A percentile compares a stretch with the other conserved stretches of the same genome.
phyloP scores from a whole-genome alignment of 345 rosid genomes.

The Gossypium rotundifolium region DNA sequence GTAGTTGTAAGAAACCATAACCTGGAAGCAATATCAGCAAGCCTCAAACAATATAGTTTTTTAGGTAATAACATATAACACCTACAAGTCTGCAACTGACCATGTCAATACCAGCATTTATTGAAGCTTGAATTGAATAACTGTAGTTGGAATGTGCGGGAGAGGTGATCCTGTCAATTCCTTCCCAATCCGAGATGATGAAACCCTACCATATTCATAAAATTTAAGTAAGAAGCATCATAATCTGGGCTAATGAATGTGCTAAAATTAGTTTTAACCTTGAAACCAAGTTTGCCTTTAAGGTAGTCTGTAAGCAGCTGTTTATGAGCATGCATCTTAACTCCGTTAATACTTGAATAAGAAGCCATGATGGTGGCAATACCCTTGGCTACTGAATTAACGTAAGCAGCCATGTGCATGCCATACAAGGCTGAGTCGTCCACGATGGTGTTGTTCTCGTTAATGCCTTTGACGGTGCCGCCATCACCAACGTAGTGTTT shows the following conservation, averaged over 20 bases:
- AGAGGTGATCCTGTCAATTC: slow-evolving; percentile 33
- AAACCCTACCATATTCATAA: slow-evolving; percentile 26
- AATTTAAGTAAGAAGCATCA: not conserved
- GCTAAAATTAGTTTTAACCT: slow-evolving; percentile 10
- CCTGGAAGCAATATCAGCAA: not conserved
- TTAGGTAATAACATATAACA: not conserved
- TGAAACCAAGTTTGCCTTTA: slow-evolving; percentile 28
- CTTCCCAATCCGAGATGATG: slow-evolving; percentile 37
- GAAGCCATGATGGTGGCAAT: slow-evolving; percentile 40
- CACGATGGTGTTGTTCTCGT: slow-evolving; percentile 32
- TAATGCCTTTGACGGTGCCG: slow-evolving; percentile 27
- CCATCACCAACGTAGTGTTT: slow-evolving; percentile 38
- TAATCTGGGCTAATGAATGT: not conserved
- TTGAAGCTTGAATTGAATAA: slow-evolving; percentile 26
- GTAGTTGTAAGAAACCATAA: slow-evolving; percentile 34
- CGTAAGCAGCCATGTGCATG: slow-evolving; percentile 35
- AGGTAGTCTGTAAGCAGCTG: slow-evolving; percentile 27
- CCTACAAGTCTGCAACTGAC: slow-evolving; percentile 9
- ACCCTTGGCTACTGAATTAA: slow-evolving; percentile 16
- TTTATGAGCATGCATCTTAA: slow-evolving; percentile 36
- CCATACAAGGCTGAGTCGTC: slow-evolving; percentile 5
- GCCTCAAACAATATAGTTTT: not conserved
- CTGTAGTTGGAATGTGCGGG: slow-evolving; percentile 33
- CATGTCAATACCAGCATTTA: slow-evolving; percentile 41
- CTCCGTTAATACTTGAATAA: slow-evolving; percentile 37